phyloP scores from a whole-genome alignment of 2,329 filamentous ascomycete genomes.

The Colletotrichum costaricense region DNA sequence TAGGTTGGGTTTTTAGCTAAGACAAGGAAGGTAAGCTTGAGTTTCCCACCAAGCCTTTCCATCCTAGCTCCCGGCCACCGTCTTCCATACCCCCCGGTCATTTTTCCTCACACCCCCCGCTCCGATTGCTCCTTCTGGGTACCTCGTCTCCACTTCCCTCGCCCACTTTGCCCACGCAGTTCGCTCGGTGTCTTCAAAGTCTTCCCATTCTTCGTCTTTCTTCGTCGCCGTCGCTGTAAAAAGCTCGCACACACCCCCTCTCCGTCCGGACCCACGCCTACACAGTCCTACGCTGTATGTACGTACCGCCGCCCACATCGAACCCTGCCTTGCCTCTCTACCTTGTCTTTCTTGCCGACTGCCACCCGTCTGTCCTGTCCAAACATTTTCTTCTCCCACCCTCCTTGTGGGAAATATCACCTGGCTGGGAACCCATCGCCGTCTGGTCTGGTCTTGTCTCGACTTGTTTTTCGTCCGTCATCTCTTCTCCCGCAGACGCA shows the following conservation, averaged over 20 bases:
- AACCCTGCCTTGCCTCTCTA: not conserved
- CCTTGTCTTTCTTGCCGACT: not conserved
- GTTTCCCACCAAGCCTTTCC: constrained; percentile 17
- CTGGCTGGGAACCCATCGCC: constrained; percentile 20
- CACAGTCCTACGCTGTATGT: not conserved
- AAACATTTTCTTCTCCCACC: constrained; percentile 32
- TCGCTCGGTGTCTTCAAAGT: constrained; percentile 24
- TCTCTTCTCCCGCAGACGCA: not conserved
- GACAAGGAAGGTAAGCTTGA: not conserved
- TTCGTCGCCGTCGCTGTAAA: not conserved
- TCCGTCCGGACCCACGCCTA: not conserved
- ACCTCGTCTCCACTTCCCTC: not conserved
- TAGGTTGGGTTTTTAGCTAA: constrained; percentile 13
- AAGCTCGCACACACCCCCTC: not conserved
- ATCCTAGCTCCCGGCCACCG: constrained; percentile 29
- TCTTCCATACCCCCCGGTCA: not conserved
- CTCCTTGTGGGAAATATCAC: constrained; percentile 18
- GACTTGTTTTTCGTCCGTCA: not conserved
- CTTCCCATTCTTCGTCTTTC: not conserved
- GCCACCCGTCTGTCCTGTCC: constrained; percentile 9
- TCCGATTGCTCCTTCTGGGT: not conserved
- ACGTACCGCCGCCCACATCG: not conserved
- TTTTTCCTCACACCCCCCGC: not conserved
- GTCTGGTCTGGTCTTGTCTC: constrained; percentile 1
- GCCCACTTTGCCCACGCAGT: constrained; percentile 2